Base-by-base conservation (phyloP, 495 filamentous ascomycete species). In the Xylona heveae region DNA sequence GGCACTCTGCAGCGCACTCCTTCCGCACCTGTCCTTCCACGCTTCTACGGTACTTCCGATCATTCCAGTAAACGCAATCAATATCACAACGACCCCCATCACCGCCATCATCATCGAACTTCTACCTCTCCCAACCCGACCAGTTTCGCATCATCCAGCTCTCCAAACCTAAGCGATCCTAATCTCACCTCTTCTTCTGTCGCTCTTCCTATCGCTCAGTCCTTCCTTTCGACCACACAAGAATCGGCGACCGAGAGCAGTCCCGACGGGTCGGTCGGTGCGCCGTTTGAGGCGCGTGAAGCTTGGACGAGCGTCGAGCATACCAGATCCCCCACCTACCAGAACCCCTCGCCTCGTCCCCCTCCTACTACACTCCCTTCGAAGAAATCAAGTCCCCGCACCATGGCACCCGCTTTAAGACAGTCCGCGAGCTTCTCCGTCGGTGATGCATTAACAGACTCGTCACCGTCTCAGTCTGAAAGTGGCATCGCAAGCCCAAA, bases 381-480 rank as follows among this genome's bases (percentile, higher is more conserved):
- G 10, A 19, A 19, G 22, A 19, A n/a, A 10, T 19, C 31, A 4
- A 22, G 25, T 33, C 16, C 31, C 1, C 25, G 25, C 31, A 23
- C 17, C 31, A 26, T 1, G 20, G 24, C 45, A 19, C 58, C 69
- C 42, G 57, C 63, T 42, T 61, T 92, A 34, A 68, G 78, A 46
- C 78, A 83, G 44, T 85, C 83, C 4, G 66, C 67, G 32, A 90
- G 78, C 53, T 84, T 83, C 53, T 71, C 77, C 16, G 61, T 66
- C 32, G 59, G 62, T 30, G 31, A 33, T 19, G 68, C 25, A 62
- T 67, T 52, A 66, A 82, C 57, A 57, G 54, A 57, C 19, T 46
- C 45, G 33, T 58, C 49, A 38, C 63, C 52, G 45, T 54, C 59
- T 8, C 53, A 58, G 32, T 49, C 52, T 24, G 56, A 62, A 13